phyloP scores from a whole-genome alignment of 2,329 filamentous ascomycete genomes.

The Arthrobotrys musiformis region DNA sequence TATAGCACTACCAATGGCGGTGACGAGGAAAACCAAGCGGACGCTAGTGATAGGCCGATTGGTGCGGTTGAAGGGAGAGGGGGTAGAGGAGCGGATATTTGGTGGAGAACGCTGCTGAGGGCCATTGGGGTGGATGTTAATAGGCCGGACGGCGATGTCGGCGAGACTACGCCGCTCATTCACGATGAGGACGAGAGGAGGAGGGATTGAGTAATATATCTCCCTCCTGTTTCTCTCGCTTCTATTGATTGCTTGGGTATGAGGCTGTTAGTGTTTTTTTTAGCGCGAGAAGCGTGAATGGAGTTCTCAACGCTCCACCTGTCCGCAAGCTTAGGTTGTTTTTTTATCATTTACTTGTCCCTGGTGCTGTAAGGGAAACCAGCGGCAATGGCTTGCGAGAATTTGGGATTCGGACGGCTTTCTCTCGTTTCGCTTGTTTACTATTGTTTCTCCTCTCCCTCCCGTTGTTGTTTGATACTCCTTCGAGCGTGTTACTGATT shows the following conservation, averaged over 20 bases:
- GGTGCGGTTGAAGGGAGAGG: slow-evolving; percentile 24
- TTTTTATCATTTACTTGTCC: not conserved
- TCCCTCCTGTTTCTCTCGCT: not conserved
- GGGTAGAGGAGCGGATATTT: slow-evolving; percentile 8
- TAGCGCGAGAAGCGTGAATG: not conserved
- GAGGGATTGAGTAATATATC: slow-evolving; percentile 25
- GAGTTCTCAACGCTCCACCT: not conserved
- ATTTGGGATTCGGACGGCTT: slow-evolving; percentile 11
- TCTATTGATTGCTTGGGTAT: not conserved
- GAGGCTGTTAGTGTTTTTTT: not conserved
- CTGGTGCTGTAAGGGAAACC: not conserved
- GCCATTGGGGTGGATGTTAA: slow-evolving; percentile 14
- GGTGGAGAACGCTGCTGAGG: slow-evolving; percentile 35
- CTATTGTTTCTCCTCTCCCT: not conserved
- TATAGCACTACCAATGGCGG: slow-evolving; percentile 24
- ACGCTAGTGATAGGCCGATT: slow-evolving; percentile 12
- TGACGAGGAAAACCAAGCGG: slow-evolving; percentile 30
- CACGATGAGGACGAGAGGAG: slow-evolving; percentile 34
- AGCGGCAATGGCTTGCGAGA: not conserved
- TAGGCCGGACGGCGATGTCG: slow-evolving; percentile 14
- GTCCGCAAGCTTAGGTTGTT: not conserved
- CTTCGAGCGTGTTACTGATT: slow-evolving; percentile 14
- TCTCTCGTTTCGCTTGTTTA: slow-evolving; percentile 8
- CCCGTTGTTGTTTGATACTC: not conserved
- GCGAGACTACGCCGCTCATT: slow-evolving; percentile 45